A percentile compares a stretch with the other conserved stretches of the same genome.
phyloP scores from a whole-genome alignment of 2,329 filamentous ascomycete species.

The Aspergillus costaricaensis region DNA sequence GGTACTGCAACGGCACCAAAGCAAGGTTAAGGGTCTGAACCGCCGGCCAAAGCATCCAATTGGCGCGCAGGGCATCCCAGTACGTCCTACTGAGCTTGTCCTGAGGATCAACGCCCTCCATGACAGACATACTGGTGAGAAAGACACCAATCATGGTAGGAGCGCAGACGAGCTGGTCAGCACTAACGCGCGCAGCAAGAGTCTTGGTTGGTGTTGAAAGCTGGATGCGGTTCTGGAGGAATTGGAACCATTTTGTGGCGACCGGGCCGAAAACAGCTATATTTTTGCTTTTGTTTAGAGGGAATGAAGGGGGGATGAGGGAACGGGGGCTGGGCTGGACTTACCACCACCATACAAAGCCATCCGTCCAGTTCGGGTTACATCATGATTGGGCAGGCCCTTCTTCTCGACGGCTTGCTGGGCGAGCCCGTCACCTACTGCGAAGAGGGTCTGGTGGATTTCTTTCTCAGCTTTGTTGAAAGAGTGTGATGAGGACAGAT shows the following conservation, averaged over 20 bases:
- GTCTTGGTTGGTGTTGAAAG: conserved; percentile 6
- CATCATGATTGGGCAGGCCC: conserved; percentile 14
- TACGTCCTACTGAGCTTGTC: conserved; percentile 18
- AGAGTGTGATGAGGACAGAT: too few relatives aligned
- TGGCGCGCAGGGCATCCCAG: conserved; percentile 18
- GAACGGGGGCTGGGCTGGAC: not conserved
- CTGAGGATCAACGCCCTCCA: conserved; percentile 14
- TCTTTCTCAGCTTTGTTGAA: not conserved
- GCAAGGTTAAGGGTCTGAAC: conserved; percentile 18
- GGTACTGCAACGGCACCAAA: conserved; percentile 19
- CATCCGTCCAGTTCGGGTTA: conserved; percentile 10
- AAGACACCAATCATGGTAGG: conserved; percentile 22
- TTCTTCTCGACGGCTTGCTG: conserved; percentile 21
- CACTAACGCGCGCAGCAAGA: conserved; percentile 14
- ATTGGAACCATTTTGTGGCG: conserved; percentile 22
- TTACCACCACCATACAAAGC: conserved; percentile 19
- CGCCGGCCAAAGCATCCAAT: conserved; percentile 20
- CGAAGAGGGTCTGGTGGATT: conserved; percentile 11
- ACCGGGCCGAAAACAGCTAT: conserved; percentile 19
- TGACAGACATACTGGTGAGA: conserved; percentile 19
- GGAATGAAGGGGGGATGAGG: not conserved
- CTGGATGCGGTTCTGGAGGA: conserved; percentile 15
- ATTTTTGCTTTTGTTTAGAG: not conserved
- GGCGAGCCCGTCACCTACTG: conserved; percentile 18
- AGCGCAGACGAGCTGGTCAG: conserved; percentile 19